Conservation (phyloP, 1,284 basidiomycete genomes). For the Tylopilus orsonianus region DNA sequence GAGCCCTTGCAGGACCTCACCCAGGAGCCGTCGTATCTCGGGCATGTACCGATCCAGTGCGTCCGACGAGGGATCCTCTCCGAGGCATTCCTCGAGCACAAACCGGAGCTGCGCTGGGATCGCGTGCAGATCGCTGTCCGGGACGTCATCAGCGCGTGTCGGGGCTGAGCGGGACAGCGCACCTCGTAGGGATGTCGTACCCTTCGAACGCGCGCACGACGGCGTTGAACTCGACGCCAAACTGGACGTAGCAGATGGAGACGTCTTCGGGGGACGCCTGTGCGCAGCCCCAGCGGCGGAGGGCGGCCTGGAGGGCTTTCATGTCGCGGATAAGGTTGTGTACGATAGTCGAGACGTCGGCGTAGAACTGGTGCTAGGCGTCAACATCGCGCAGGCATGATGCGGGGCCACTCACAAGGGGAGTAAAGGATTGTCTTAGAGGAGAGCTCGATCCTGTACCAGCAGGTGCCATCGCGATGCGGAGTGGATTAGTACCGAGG, state of each 20-base stretch:
- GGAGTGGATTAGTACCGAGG: neutral
- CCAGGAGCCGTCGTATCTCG: constrained; percentile 76
- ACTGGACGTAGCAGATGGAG: constrained; percentile 88
- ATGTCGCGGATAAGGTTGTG: constrained; percentile 84
- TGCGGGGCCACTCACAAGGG: constrained; percentile 1
- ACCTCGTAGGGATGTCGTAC: constrained; percentile 83
- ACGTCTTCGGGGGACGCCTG: constrained; percentile 76
- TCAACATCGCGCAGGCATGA: neutral
- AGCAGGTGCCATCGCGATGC: constrained; percentile 21
- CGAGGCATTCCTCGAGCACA: constrained; percentile 83
- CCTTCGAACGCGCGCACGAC: constrained; percentile 79
- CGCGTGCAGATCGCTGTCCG: constrained; percentile 73
- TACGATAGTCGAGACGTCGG: constrained; percentile 67
- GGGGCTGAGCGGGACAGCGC: constrained; percentile 25
- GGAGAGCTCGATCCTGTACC: constrained; percentile 14
- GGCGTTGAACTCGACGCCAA: constrained; percentile 92
- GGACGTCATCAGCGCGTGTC: neutral
- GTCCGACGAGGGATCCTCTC: constrained; percentile 78
- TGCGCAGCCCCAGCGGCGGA: constrained; percentile 74
- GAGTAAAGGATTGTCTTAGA: neutral
- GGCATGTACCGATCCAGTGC: constrained; percentile 79
- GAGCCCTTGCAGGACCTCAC: constrained; percentile 79
- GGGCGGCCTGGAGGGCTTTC: constrained; percentile 79
- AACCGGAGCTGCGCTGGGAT: constrained; percentile 80
- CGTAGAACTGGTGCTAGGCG: constrained; percentile 1